Evolutionary conservation across 2,329 filamentous ascomycete species (phyloP).

Genomic region (Cylindrodendrum hubeiense): DNA sequence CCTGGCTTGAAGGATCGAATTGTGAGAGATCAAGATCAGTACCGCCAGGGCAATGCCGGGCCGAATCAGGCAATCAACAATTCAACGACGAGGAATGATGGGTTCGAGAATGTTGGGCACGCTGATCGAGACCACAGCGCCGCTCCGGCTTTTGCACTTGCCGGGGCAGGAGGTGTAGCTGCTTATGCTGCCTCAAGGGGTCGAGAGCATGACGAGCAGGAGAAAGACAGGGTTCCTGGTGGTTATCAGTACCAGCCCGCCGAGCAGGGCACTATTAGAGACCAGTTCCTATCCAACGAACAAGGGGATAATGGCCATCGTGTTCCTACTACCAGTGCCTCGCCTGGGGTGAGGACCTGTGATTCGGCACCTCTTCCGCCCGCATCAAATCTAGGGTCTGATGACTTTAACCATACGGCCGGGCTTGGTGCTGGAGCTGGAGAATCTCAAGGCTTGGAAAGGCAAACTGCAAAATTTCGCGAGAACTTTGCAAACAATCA

Average conservation of each 20-base stretch:
- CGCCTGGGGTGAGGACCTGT: not conserved
- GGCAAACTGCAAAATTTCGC: not conserved
- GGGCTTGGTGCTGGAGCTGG: constrained; percentile 10
- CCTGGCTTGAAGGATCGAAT: too few relatives aligned
- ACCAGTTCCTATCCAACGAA: too few relatives aligned
- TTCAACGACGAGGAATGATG: too few relatives aligned
- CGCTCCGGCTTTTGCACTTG: constrained; percentile 30
- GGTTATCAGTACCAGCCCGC: not conserved
- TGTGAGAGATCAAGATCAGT: too few relatives aligned
- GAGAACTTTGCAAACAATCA: not conserved
- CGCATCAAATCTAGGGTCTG: too few relatives aligned
- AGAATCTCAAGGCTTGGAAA: not conserved
- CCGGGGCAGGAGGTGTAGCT: constrained; percentile 29
- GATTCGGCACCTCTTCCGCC: constrained; percentile 1
- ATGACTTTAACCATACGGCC: too few relatives aligned
- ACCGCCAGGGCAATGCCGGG: too few relatives aligned
- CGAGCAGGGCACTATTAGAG: too few relatives aligned
- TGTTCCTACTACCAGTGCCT: not conserved
- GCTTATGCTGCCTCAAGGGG: constrained; percentile 26
- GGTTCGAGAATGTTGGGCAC: too few relatives aligned
- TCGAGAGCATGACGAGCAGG: constrained; percentile 13
- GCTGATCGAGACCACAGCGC: constrained; percentile 18
- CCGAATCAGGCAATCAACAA: too few relatives aligned
- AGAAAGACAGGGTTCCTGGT: not conserved
- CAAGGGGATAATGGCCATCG: not conserved